Evolutionary conservation across 2,329 filamentous ascomycete genomes (phyloP).

Genomic region (Fusarium buharicum): DNA sequence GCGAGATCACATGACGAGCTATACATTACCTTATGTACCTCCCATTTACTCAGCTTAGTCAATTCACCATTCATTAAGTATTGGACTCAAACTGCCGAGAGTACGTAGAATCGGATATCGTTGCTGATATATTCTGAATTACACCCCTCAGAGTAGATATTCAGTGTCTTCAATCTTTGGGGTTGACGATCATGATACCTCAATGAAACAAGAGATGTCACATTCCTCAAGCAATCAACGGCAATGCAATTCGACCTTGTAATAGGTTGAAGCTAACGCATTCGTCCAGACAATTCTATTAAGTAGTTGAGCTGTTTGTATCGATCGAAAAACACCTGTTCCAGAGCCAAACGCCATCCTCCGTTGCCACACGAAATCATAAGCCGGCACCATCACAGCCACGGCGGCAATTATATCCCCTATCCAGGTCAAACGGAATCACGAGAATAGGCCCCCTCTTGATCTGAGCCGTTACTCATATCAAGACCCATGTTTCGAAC

Average conservation of each 20-base stretch:
- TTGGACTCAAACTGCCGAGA: too few species aligned
- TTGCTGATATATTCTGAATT: too few species aligned
- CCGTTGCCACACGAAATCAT: neutral
- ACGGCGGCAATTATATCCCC: neutral
- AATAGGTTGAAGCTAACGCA: neutral
- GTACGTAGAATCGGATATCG: too few species aligned
- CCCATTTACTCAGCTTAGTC: too few species aligned
- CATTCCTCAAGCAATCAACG: neutral
- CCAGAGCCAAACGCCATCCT: conserved; percentile 8
- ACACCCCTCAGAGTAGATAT: neutral
- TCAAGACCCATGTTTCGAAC: conserved; percentile 55
- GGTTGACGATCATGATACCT: conserved; percentile 8
- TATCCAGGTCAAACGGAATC: neutral
- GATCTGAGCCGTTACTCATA: neutral
- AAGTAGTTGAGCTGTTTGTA: too few species aligned
- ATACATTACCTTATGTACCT: too few species aligned
- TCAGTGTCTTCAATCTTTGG: neutral
- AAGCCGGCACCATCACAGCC: neutral
- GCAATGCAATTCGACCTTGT: neutral
- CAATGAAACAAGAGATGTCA: conserved; percentile 11
- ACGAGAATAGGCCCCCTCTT: neutral
- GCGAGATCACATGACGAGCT: conserved; percentile 48
- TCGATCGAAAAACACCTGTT: neutral
- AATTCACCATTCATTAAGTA: too few species aligned
- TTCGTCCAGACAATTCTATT: too few species aligned